Evolutionary conservation across 805 yeast genomes (phyloP).

Genomic region (Candida anglica): DNA sequence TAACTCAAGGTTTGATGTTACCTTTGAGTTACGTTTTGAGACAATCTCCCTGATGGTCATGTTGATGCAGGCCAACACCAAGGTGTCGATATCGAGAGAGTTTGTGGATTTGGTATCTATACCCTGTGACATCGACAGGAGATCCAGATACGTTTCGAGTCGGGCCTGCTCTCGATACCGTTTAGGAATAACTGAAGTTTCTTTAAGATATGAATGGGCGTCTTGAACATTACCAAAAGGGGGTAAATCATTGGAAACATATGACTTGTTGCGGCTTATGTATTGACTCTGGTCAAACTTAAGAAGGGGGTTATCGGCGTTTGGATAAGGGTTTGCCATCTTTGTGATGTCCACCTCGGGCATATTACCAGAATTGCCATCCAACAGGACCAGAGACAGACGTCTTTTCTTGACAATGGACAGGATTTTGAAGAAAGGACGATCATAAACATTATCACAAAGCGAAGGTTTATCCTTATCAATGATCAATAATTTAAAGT

Average conservation of each 20-base stretch:
- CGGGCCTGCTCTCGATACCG: constrained; percentile 31
- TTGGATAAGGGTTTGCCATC: constrained; percentile 30
- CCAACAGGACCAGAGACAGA: constrained; percentile 1
- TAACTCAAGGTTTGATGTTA: constrained; percentile 3
- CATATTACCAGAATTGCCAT: neutral
- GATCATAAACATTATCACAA: constrained; percentile 30
- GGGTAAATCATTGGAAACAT: constrained; percentile 28
- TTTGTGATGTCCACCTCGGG: constrained; percentile 4
- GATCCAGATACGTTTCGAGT: constrained; percentile 32
- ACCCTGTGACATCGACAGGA: constrained; percentile 8
- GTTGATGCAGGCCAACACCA: constrained; percentile 27
- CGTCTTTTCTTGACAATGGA: constrained; percentile 10
- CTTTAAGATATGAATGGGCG: constrained; percentile 16
- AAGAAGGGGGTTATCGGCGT: constrained; percentile 19
- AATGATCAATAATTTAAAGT: constrained; percentile 27
- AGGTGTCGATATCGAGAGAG: constrained; percentile 27
- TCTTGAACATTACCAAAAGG: constrained; percentile 37
- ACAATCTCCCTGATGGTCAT: constrained; percentile 28
- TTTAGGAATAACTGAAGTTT: constrained; percentile 25
- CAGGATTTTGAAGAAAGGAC: constrained; percentile 20
- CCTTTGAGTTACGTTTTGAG: neutral
- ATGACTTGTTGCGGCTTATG: constrained; percentile 3
- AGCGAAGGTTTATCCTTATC: constrained; percentile 33
- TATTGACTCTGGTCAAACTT: constrained; percentile 1
- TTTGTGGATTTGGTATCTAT: constrained; percentile 18